phyloP scores from a whole-genome alignment of 2,329 filamentous ascomycete genomes.

The Incumbomyces delicatus region DNA sequence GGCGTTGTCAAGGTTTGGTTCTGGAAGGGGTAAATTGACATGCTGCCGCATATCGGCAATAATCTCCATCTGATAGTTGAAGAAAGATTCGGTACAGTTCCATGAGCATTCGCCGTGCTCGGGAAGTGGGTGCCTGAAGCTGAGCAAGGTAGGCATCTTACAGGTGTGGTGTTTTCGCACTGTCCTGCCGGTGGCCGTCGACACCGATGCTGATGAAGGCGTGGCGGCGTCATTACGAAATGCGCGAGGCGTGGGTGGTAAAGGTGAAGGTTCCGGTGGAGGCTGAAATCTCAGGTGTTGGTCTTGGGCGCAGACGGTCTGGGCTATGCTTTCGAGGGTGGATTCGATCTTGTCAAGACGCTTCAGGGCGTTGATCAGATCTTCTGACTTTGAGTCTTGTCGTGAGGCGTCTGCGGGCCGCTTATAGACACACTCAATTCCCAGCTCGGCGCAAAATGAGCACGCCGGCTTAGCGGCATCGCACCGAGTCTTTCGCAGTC shows the following conservation, averaged over 20 bases:
- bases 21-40: not conserved
- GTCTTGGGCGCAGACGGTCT: not conserved
- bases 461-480: constrained; percentile 36
- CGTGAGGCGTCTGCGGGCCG: constrained; percentile 8
- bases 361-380: not conserved
- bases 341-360: constrained; percentile 2
- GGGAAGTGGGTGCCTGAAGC: not conserved
- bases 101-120: not conserved
- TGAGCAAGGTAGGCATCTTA: not conserved
- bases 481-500: constrained; percentile 29
- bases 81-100: constrained; percentile 3
- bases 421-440: constrained; percentile 36
- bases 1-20: not conserved
- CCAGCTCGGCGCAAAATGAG: constrained; percentile 32
- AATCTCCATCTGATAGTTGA: not conserved
- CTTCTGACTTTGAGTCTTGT: not conserved
- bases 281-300: not conserved
- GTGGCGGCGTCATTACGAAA: not conserved
- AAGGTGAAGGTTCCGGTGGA: not conserved
- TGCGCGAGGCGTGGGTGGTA: not conserved
- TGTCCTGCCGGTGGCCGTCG: not conserved
- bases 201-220: not conserved
- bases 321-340: constrained; percentile 2
- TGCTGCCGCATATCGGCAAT: constrained; percentile 2
- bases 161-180: not conserved